Evolutionary conservation across 306 rosid genomes (phyloP).

Genomic region (Astragalus membranaceus): DNA sequence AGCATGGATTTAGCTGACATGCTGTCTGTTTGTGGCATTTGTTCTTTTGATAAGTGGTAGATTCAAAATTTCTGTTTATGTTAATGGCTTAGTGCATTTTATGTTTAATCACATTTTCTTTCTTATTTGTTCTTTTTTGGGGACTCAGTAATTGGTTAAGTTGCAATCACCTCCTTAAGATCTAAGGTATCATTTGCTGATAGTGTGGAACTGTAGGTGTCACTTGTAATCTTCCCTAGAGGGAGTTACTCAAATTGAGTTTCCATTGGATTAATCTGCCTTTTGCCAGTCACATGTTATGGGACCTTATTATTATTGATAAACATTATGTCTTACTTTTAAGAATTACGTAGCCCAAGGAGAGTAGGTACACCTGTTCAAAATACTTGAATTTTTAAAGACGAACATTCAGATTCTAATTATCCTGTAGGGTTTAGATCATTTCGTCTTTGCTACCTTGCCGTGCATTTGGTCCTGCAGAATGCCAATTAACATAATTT

Average conservation of each 20-base stretch:
- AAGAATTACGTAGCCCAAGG: background rate
- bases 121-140: background rate
- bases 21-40: conserved; percentile 8
- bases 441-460: background rate
- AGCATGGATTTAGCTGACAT: background rate
- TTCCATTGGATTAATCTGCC: background rate
- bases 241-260: conserved; percentile 3
- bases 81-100: background rate
- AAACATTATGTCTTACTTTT: conserved; percentile 5
- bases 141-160: background rate
- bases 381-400: conserved; percentile 1
- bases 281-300: background rate
- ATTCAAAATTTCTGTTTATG: background rate
- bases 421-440: conserved; percentile 6
- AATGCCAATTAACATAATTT: background rate
- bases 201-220: background rate
- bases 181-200: conserved; percentile 1
- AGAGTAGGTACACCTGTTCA: background rate
- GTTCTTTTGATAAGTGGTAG: background rate
- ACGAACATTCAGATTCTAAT: background rate
- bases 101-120: background rate
- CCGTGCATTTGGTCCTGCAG: background rate
- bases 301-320: background rate
- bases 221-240: background rate
- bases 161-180: background rate